Conservation (phyloP, 768 basidiomycete genomes). For the Agrocybe chaxingu region DNA sequence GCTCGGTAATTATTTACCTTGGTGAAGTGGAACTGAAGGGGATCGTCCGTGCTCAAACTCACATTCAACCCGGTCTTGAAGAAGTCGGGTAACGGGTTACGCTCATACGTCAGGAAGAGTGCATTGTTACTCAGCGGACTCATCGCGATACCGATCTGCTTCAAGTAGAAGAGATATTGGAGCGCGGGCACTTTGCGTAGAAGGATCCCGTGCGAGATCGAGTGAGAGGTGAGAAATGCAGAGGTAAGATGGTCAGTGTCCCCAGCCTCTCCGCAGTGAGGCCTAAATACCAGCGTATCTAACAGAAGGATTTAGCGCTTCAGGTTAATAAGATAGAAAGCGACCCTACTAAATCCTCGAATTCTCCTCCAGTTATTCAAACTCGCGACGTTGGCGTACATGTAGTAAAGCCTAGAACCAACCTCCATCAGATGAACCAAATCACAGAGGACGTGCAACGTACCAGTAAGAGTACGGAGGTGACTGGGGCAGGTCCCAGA, state of each 20-base stretch:
- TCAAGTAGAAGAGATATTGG: conserved; percentile 96
- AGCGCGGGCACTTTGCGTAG: conserved; percentile 96
- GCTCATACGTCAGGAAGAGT: conserved; percentile 92
- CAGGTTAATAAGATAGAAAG: neutral
- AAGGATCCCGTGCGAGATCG: conserved; percentile 98
- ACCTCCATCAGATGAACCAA: neutral
- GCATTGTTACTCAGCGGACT: conserved; percentile 98
- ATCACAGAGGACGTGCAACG: conserved; percentile 14
- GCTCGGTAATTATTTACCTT: conserved; percentile 48
- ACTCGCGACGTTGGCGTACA: conserved; percentile 95
- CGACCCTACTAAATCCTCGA: conserved; percentile 80
- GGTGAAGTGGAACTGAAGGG: conserved; percentile 97
- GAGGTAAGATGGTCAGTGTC: conserved; percentile 97
- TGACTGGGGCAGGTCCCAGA: conserved; percentile 88
- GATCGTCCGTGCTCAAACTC: conserved; percentile 93
- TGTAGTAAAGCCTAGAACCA: conserved; percentile 82
- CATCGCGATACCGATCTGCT: conserved; percentile 99
- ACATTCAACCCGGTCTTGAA: conserved; percentile 96
- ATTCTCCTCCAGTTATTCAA: conserved; percentile 88
- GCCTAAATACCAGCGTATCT: conserved; percentile 97
- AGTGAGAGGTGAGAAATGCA: conserved; percentile 94
- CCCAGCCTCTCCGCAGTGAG: conserved; percentile 97
- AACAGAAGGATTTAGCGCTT: conserved; percentile 2
- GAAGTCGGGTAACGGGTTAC: conserved; percentile 96
- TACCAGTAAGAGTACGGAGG: conserved; percentile 97